Evolutionary conservation across 495 filamentous ascomycete species (phyloP), one percentile per base, ranked within the genome.

Genomic region (Articulospora tetracladia): DNA sequence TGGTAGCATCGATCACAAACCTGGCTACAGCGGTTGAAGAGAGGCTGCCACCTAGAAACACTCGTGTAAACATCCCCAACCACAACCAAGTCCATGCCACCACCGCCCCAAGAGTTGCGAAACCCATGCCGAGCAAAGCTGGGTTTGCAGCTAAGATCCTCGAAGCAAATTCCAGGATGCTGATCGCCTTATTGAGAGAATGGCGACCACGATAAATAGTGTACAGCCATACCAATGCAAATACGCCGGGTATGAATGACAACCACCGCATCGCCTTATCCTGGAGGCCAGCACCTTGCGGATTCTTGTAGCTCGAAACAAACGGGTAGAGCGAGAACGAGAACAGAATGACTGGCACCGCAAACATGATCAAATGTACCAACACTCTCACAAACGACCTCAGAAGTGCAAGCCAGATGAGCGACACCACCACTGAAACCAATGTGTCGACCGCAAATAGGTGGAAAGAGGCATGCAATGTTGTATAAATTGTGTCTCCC

Each of bases 51-150:
- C 88, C 90, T 41, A 97, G 83, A 71, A 98, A 98, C 47, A 98
- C 85, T 25, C 92, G 82, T 1, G 91, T 94, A 72, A 98, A 98
- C 94, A 98, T 97, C 65, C 85, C 83, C 69, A 98, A 83, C 94
- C 94, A 98, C 11, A 88, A 66, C 94, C 94, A 98, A 1, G 92
- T 96, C 89, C 93, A 98, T 8, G 82, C 75, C 11, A 95, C 86
- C 44, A 96, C 85, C 32, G 80, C 76, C 11, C 76, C 79, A n/a
- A 98, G 81, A 25, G 86, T 88, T 28, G 75, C 86, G 62, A 98
- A 83, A 20, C 93, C 93, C 27, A 97, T 79, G 2, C 86, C 70
- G n/a, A 98, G 75, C 24, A 98, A 77, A 20, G 88, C 88, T 23
- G 93, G 86, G 67, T 94, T 94, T 12, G 90, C 86, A 13, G 89